Conservation (phyloP, 179 eudicot species). For the Amaranthus tricolor region DNA sequence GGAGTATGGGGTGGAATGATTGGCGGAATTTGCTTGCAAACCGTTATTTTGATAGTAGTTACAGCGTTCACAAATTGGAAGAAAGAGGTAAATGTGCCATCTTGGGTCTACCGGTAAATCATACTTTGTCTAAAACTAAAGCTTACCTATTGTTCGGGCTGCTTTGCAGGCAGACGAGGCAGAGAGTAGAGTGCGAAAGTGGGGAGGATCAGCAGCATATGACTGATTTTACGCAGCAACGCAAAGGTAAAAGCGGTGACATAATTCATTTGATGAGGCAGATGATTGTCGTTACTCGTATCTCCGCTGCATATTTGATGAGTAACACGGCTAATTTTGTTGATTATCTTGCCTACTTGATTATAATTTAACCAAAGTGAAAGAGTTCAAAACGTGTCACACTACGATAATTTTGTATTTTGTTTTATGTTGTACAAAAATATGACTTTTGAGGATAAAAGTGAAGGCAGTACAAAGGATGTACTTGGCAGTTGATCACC, state of each 20-base stretch:
- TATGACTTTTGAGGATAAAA: too few relatives aligned
- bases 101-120: not conserved
- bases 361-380: too few relatives aligned
- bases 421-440: too few relatives aligned
- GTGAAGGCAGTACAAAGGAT: too few relatives aligned
- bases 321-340: too few relatives aligned
- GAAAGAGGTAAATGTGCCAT: constrained; percentile 50
- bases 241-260: not conserved
- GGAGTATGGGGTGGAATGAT: constrained; percentile 93
- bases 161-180: constrained; percentile 37
- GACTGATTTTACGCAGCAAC: constrained; percentile 20
- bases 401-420: too few relatives aligned
- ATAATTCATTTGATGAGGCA: not conserved
- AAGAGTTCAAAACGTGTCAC: too few relatives aligned
- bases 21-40: constrained; percentile 72
- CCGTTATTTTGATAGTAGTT: constrained; percentile 51
- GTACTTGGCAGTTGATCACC: too few relatives aligned
- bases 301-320: too few relatives aligned
- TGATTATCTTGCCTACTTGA: too few relatives aligned
- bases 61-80: constrained; percentile 62
- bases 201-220: constrained; percentile 68
- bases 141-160: not conserved
- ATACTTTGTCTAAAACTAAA: not conserved
- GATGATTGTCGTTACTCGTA: not conserved
- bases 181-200: constrained; percentile 55